Evolutionary conservation across 2,329 filamentous ascomycete genomes (phyloP).

Genomic region (Aphanoascus verrucosus): DNA sequence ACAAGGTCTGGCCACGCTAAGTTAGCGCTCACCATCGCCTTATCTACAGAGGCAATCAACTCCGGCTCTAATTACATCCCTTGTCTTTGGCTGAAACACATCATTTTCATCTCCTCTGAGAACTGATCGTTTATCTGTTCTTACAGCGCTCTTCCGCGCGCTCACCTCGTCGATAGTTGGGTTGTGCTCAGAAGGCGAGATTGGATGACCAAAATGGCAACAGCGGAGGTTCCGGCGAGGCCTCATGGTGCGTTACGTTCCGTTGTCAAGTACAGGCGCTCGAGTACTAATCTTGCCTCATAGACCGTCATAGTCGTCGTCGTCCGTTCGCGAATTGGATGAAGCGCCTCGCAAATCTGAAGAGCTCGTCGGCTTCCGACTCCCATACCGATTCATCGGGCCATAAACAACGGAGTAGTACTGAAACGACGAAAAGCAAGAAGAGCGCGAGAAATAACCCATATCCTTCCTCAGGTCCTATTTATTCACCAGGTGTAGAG

Average conservation of each 20-base stretch:
- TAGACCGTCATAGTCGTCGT: conserved; percentile 64
- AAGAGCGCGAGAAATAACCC: conserved; percentile 68
- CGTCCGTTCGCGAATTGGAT: conserved; percentile 89
- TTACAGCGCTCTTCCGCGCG: background rate
- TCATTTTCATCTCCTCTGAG: background rate
- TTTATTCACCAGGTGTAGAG: conserved; percentile 31
- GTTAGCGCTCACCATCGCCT: conserved; percentile 1
- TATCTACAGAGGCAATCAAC: background rate
- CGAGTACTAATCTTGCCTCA: conserved; percentile 5
- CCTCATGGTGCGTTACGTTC: conserved; percentile 34
- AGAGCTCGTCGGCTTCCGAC: conserved; percentile 51
- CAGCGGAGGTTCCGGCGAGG: conserved; percentile 31
- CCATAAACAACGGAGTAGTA: conserved; percentile 27
- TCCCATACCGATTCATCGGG: conserved; percentile 30
- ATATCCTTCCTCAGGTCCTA: conserved; percentile 70
- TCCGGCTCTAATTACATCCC: background rate
- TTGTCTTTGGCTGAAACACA: conserved; percentile 10
- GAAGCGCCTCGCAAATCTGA: conserved; percentile 84
- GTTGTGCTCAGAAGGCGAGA: background rate
- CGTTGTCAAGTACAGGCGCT: conserved; percentile 7
- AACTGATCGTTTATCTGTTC: background rate
- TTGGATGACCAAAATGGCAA: conserved; percentile 26
- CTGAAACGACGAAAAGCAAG: conserved; percentile 37
- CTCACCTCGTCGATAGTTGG: background rate
- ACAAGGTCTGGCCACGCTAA: conserved; percentile 6